These are phyloP conservation scores for Neolecta irregularis DNA, from an alignment of 1,139 yeast species.

Conservation along the genomic window DNA sequence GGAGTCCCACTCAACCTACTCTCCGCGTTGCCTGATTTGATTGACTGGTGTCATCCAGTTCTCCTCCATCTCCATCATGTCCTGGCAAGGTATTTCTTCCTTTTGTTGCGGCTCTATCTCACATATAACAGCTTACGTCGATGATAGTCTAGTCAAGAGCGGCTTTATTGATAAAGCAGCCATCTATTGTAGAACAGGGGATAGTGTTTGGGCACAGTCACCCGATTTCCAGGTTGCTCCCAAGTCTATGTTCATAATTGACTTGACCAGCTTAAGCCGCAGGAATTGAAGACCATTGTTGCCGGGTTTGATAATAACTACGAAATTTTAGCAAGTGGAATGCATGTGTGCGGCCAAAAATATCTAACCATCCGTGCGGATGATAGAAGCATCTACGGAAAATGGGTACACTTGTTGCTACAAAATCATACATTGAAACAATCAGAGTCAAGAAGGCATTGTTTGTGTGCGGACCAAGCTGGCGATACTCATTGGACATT, in stretches of 20 bases:
- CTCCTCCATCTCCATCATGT: neutral
- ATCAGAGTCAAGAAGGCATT: conserved; percentile 42
- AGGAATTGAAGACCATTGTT: conserved; percentile 62
- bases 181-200: conserved; percentile 86
- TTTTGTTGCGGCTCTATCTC: neutral
- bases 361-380: conserved; percentile 82
- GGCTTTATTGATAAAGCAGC: conserved; percentile 86
- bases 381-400: conserved; percentile 86
- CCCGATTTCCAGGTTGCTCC: conserved; percentile 42
- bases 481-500: conserved; percentile 85
- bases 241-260: conserved; percentile 1
- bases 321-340: conserved; percentile 65
- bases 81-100: neutral
- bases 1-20: too few relatives aligned
- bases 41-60: too few relatives aligned
- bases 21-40: too few relatives aligned
- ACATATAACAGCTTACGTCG: conserved; percentile 59
- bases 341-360: conserved; percentile 72
- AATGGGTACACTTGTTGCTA: conserved; percentile 34
- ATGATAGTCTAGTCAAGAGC: conserved; percentile 60
- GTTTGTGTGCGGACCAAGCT: conserved; percentile 87
- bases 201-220: conserved; percentile 84
- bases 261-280: conserved; percentile 27
- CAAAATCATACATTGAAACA: conserved; percentile 25
- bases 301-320: conserved; percentile 69